Conservation (phyloP, 768 basidiomycete species). For the Agaricus blazei region DNA sequence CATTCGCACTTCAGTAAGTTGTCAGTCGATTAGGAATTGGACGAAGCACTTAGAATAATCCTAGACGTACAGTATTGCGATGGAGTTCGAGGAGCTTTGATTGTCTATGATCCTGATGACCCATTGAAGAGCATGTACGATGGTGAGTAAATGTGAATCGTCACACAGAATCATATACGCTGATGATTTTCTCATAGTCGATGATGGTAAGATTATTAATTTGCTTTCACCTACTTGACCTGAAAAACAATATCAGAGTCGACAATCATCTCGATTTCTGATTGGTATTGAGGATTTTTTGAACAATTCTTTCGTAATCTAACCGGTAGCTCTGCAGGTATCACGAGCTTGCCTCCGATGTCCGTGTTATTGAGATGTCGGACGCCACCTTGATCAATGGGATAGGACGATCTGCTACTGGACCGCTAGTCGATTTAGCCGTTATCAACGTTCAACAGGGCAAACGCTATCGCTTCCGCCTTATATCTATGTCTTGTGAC, state of each 20-base stretch:
- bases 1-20: slow-evolving; percentile 16
- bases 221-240: not conserved
- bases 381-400: slow-evolving; percentile 52
- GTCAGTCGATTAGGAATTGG: not conserved
- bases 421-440: slow-evolving; percentile 33
- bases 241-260: slow-evolving; percentile 8
- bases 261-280: slow-evolving; percentile 45
- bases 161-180: not conserved
- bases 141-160: slow-evolving; percentile 14
- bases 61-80: slow-evolving; percentile 20
- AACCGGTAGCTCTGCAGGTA: slow-evolving; percentile 24
- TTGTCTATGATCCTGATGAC: slow-evolving; percentile 18
- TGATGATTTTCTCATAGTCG: not conserved
- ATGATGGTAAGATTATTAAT: not conserved
- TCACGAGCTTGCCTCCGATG: slow-evolving; percentile 22
- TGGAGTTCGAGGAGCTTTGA: slow-evolving; percentile 18
- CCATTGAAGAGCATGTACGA: slow-evolving; percentile 20
- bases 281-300: slow-evolving; percentile 29
- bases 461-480: slow-evolving; percentile 48
- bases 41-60: not conserved
- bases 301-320: not conserved
- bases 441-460: slow-evolving; percentile 37
- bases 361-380: slow-evolving; percentile 15
- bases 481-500: slow-evolving; percentile 48
- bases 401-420: slow-evolving; percentile 37